Conservation (phyloP, 176 grass and related monocot species). For the Oryza coarctata region DNA sequence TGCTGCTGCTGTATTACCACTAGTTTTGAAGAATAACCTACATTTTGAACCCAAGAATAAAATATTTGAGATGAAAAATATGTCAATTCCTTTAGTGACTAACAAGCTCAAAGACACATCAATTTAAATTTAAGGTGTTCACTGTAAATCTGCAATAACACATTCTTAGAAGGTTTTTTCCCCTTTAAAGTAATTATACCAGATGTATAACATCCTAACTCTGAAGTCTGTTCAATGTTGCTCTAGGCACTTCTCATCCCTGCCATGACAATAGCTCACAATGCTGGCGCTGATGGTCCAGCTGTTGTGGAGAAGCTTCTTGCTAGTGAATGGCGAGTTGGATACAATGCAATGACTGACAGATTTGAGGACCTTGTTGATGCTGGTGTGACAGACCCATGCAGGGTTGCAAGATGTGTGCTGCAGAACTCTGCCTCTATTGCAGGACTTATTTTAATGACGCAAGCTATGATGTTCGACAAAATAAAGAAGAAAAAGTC, state of each 20-base stretch:
- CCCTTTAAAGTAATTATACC: neutral
- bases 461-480: slow-evolving; percentile 84
- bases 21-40: neutral
- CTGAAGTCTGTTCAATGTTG: slow-evolving; percentile 18
- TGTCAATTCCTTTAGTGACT: neutral
- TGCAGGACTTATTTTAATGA: slow-evolving; percentile 74
- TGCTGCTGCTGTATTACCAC: neutral
- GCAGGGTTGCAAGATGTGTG: slow-evolving; percentile 70
- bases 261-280: slow-evolving; percentile 61
- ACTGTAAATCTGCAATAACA: neutral
- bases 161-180: neutral
- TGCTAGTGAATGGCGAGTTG: slow-evolving; percentile 54
- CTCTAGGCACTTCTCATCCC: slow-evolving; percentile 79
- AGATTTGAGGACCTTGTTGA: slow-evolving; percentile 69
- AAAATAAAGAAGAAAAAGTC: slow-evolving; percentile 69
- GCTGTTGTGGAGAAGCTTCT: slow-evolving; percentile 80
- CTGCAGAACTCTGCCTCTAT: slow-evolving; percentile 84
- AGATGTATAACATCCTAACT: neutral
- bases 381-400: slow-evolving; percentile 82
- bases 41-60: neutral
- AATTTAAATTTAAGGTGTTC: neutral
- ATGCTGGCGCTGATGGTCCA: slow-evolving; percentile 70
- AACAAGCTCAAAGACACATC: neutral
- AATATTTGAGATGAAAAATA: neutral
- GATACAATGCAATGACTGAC: slow-evolving; percentile 81